phyloP scores from a whole-genome alignment of 495 filamentous ascomycete species.

The Pyrenopolyporus hunteri region DNA sequence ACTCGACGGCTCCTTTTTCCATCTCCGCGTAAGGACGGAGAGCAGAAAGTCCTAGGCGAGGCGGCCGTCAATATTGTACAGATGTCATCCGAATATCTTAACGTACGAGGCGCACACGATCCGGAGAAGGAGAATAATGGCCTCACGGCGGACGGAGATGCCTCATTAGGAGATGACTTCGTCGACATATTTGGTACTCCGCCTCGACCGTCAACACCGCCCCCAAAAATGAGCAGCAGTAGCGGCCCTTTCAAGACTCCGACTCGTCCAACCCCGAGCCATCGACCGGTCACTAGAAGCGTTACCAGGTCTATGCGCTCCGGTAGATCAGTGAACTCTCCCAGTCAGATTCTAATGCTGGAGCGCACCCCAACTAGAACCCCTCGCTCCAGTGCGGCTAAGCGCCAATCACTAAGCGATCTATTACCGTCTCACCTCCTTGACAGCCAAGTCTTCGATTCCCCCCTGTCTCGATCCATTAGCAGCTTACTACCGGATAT shows the following conservation, averaged over 20 bases:
- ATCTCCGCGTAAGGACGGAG: slow-evolving; percentile 64
- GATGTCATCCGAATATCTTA: slow-evolving; percentile 42
- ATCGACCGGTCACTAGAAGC: slow-evolving; percentile 62
- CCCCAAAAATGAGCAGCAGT: slow-evolving; percentile 56
- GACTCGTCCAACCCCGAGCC: slow-evolving; percentile 61
- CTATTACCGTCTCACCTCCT: slow-evolving; percentile 48
- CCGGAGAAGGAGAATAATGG: slow-evolving; percentile 51
- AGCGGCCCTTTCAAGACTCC: slow-evolving; percentile 61
- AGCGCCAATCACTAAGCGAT: slow-evolving; percentile 38
- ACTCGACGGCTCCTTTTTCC: slow-evolving; percentile 84
- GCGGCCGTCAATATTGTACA: slow-evolving; percentile 63
- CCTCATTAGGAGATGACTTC: slow-evolving; percentile 53
- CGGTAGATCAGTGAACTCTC: slow-evolving; percentile 44
- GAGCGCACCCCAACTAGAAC: slow-evolving; percentile 54
- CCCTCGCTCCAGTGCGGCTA: slow-evolving; percentile 40
- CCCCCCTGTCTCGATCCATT: slow-evolving; percentile 66
- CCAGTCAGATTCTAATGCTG: slow-evolving; percentile 40
- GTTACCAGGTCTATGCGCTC: slow-evolving; percentile 59
- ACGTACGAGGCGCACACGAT: slow-evolving; percentile 43
- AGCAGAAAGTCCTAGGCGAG: slow-evolving; percentile 63
- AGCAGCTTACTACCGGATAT: slow-evolving; percentile 64
- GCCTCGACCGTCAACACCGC: slow-evolving; percentile 66
- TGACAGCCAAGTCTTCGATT: slow-evolving; percentile 46
- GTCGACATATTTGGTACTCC: slow-evolving; percentile 64
- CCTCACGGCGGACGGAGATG: slow-evolving; percentile 23